Percentiles rank a stretch among this genome's conserved stretches.
These are phyloP conservation scores for Mercurialis annua DNA, from an alignment of 345 rosid species.

Conservation along the genomic window DNA sequence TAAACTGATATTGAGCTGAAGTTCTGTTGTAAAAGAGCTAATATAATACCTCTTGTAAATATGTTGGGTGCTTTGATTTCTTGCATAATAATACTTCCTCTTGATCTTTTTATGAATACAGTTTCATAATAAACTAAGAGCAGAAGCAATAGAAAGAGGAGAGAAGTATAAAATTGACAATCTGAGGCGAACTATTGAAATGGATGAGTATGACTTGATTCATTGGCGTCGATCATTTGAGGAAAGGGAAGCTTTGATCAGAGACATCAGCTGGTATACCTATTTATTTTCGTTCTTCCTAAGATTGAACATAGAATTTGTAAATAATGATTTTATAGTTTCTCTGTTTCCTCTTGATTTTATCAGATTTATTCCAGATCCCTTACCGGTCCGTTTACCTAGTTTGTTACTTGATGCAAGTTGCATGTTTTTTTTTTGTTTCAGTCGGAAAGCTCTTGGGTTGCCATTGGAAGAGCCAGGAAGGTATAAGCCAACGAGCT, in stretches of 20 bases:
- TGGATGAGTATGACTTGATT: conserved; percentile 85
- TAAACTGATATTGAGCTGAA: background rate
- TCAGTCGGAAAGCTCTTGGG: conserved; percentile 79
- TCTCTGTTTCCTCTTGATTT: background rate
- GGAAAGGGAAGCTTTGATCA: conserved; percentile 90
- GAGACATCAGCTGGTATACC: conserved; percentile 89
- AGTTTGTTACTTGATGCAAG: background rate
- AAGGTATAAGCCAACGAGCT: conserved; percentile 71
- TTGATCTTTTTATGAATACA: conserved; percentile 27
- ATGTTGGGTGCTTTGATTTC: background rate
- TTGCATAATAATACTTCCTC: background rate
- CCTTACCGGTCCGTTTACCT: background rate
- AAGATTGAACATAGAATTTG: background rate
- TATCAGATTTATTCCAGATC: background rate
- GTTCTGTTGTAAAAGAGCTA: background rate
- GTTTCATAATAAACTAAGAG: conserved; percentile 65
- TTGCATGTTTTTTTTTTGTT: conserved; percentile 13
- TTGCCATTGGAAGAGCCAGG: conserved; percentile 96
- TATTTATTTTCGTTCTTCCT: background rate
- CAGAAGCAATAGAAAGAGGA: conserved; percentile 71
- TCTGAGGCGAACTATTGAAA: conserved; percentile 73
- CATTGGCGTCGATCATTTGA: conserved; percentile 91
- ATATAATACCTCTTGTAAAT: background rate
- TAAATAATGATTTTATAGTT: too few species aligned
- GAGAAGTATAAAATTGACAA: conserved; percentile 64